These are phyloP conservation scores for Climacium dendroides DNA, from an alignment of 225 moss, liverwort and hornwort genomes.

Conservation along the genomic window DNA sequence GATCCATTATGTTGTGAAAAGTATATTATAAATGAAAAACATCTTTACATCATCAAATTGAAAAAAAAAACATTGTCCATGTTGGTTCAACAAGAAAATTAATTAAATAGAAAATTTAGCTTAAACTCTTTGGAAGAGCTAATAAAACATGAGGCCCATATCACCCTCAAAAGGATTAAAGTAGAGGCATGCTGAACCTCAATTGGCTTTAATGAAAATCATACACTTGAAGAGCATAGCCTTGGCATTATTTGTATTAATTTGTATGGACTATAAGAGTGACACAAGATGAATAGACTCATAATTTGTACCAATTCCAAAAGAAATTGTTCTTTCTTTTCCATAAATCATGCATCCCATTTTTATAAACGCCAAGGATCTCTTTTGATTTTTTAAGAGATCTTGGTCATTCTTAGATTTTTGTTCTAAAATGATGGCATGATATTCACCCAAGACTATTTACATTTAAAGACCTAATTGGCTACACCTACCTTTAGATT, in stretches of 20 bases:
- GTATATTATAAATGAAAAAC: not conserved
- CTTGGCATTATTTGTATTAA: not conserved
- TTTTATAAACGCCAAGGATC: not conserved
- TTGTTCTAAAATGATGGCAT: not conserved
- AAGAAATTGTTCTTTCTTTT: not conserved
- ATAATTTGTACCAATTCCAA: not conserved
- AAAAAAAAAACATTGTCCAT: accelerated
- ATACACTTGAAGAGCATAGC: not conserved
- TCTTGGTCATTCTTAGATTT: not conserved
- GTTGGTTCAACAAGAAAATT: not conserved
- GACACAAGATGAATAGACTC: not conserved
- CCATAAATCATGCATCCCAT: not conserved
- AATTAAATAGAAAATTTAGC: too few species aligned
- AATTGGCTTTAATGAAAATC: not conserved
- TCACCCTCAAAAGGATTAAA: not conserved
- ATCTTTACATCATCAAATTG: not conserved
- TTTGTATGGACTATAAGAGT: accelerated
- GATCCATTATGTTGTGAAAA: not conserved
- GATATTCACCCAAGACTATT: not conserved
- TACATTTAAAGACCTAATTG: not conserved
- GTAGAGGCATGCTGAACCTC: not conserved
- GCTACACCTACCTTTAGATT: not conserved
- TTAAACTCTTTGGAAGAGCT: not conserved
- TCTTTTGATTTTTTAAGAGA: not conserved
- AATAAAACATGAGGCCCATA: not conserved